A percentile compares a stretch with the other conserved stretches of the same genome.
phyloP scores from a whole-genome alignment of 768 basidiomycete genomes.

The Cytidiella melzeri region DNA sequence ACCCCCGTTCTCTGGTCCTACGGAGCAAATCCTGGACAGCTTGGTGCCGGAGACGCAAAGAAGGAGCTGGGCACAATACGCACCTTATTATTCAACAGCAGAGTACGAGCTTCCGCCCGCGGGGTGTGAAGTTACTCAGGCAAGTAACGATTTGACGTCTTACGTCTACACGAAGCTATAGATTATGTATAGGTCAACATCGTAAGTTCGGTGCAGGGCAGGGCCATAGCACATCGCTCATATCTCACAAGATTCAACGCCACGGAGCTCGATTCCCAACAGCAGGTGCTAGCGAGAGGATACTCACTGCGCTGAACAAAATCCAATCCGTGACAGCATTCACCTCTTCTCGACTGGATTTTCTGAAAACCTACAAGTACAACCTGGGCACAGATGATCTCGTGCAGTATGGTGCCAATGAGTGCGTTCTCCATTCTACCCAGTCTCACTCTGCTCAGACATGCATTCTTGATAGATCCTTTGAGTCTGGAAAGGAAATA shows the following conservation, averaged over 20 bases:
- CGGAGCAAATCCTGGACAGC: neutral
- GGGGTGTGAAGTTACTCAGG: constrained; percentile 52
- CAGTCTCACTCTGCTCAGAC: neutral
- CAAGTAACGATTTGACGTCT: constrained; percentile 18
- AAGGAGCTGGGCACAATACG: constrained; percentile 49
- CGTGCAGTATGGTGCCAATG: constrained; percentile 58
- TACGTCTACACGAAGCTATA: neutral
- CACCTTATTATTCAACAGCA: constrained; percentile 49
- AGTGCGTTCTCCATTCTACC: constrained; percentile 36
- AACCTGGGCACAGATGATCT: constrained; percentile 51
- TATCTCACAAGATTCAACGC: constrained; percentile 53
- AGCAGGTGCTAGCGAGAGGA: constrained; percentile 33
- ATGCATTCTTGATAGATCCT: constrained; percentile 31
- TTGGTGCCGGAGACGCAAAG: constrained; percentile 7
- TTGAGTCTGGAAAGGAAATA: constrained; percentile 44
- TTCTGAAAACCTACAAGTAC: constrained; percentile 54
- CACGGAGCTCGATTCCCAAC: constrained; percentile 82
- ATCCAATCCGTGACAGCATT: constrained; percentile 42
- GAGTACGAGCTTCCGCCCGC: constrained; percentile 41
- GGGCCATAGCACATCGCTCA: neutral
- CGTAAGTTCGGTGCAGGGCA: constrained; percentile 29
- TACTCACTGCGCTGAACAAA: constrained; percentile 45
- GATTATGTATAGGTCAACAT: constrained; percentile 45
- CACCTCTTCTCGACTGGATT: constrained; percentile 42
- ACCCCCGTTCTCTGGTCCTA: neutral